Conservation (phyloP, 495 filamentous ascomycete species). For the Cudoniella acicularis region DNA sequence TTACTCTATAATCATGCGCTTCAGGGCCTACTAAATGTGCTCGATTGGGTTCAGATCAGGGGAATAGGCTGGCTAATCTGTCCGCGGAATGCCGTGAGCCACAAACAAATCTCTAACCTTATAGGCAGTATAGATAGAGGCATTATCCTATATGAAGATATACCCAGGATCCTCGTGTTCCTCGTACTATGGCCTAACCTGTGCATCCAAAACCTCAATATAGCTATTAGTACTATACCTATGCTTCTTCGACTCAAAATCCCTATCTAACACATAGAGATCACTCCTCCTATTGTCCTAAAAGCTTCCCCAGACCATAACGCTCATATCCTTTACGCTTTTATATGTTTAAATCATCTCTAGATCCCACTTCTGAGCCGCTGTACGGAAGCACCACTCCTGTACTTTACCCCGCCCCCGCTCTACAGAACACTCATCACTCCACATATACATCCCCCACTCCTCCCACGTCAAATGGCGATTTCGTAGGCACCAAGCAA, state of each 20-base stretch:
- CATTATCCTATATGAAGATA: constrained; percentile 8
- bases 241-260: constrained; percentile 8
- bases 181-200: neutral
- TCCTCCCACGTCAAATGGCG: neutral
- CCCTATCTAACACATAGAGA: constrained; percentile 2
- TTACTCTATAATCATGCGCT: neutral
- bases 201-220: neutral
- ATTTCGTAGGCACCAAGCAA: neutral
- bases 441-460: neutral
- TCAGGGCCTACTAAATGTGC: neutral
- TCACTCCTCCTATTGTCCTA: neutral
- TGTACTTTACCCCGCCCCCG: neutral
- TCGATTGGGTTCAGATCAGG: constrained; percentile 4
- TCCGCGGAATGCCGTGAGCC: neutral
- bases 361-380: neutral
- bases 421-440: neutral
- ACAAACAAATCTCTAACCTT: neutral
- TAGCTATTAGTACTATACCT: neutral
- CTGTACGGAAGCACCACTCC: neutral
- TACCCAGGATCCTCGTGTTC: neutral
- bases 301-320: neutral
- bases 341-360: neutral
- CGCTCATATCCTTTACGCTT: neutral
- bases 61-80: constrained; percentile 1
- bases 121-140: neutral